phyloP scores from a whole-genome alignment of 2,329 filamentous ascomycete species.

The Colletotrichum magnum region DNA sequence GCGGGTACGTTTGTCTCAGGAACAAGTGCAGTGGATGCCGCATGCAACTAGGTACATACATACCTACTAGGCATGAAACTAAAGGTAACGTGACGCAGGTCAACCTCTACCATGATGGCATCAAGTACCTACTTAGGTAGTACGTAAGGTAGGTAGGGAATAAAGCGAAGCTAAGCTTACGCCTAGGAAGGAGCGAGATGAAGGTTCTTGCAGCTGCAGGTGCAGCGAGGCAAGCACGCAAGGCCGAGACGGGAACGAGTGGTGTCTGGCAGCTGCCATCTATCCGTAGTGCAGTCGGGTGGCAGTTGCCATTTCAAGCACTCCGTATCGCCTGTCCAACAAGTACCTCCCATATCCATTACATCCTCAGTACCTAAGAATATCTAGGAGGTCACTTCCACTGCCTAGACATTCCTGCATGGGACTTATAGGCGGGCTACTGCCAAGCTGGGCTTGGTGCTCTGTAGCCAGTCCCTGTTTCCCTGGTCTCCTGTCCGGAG shows the following conservation, averaged over 20 bases:
- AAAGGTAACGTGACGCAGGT: too few relatives aligned
- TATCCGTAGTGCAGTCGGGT: neutral
- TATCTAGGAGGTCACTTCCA: neutral
- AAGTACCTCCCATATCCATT: too few relatives aligned
- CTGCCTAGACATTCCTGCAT: constrained; percentile 22
- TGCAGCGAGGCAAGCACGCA: neutral
- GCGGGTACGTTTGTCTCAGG: too few relatives aligned
- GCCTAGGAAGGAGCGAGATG: neutral
- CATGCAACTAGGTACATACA: too few relatives aligned
- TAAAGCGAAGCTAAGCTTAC: neutral
- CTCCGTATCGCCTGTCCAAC: neutral
- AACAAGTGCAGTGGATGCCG: too few relatives aligned
- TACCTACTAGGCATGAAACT: too few relatives aligned
- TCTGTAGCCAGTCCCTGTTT: constrained; percentile 27
- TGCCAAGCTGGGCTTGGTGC: constrained; percentile 18
- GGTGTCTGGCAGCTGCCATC: constrained; percentile 29
- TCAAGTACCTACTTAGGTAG: too few relatives aligned
- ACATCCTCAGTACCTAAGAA: too few relatives aligned
- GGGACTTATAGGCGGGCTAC: neutral
- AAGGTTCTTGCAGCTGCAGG: neutral
- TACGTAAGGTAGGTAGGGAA: too few relatives aligned
- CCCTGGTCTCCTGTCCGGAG: constrained; percentile 11
- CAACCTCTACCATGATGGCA: too few relatives aligned
- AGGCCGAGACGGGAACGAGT: constrained; percentile 1
- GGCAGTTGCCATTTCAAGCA: constrained; percentile 11